phyloP scores from a whole-genome alignment of 257 asterid species.

The Mitragyna speciosa region DNA sequence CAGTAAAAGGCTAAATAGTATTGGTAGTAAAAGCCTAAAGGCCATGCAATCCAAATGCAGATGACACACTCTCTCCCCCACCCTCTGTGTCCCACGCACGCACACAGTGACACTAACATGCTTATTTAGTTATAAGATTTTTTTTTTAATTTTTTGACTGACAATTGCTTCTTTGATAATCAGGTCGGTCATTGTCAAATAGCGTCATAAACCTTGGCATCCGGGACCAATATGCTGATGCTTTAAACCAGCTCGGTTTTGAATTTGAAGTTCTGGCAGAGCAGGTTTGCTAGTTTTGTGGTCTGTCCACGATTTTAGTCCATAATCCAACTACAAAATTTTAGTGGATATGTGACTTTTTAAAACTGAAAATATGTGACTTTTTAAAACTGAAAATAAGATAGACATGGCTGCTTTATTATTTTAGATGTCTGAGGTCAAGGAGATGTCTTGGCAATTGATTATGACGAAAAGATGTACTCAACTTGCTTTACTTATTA shows the following conservation, averaged over 20 bases:
- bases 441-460: slow-evolving; percentile 1
- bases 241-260: slow-evolving; percentile 49
- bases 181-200: slow-evolving; percentile 54
- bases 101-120: neutral
- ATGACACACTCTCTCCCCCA: neutral
- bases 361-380: too few relatives aligned
- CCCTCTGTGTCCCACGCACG: too few relatives aligned
- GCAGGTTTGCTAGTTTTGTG: slow-evolving; percentile 37
- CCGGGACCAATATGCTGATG: slow-evolving; percentile 50
- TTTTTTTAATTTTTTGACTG: neutral
- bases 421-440: neutral
- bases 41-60: too few relatives aligned
- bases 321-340: neutral
- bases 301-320: neutral
- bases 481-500: neutral
- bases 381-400: neutral
- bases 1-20: neutral
- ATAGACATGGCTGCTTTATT: neutral
- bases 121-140: neutral
- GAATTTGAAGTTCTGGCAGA: slow-evolving; percentile 55
- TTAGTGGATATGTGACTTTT: neutral
- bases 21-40: too few relatives aligned
- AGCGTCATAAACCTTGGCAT: slow-evolving; percentile 56
- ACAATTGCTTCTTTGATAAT: slow-evolving; percentile 17
- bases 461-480: neutral